These are phyloP conservation scores for Colletotrichum coccodes DNA, from an alignment of 2,329 filamentous ascomycete genomes.

Conservation along the genomic window DNA sequence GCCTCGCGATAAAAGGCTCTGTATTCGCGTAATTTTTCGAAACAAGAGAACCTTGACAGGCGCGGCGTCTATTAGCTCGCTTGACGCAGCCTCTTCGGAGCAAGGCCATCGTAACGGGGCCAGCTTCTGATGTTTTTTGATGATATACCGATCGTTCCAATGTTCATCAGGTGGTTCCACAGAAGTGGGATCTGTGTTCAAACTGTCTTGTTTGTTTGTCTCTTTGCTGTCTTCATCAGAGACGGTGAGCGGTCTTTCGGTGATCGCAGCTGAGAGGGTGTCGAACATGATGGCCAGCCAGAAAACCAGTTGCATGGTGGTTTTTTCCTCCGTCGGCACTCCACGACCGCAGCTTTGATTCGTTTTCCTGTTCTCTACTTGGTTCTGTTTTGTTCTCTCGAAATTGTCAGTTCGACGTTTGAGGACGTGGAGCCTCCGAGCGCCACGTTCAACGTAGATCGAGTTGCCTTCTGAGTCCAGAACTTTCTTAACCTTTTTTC, in stretches of 20 bases:
- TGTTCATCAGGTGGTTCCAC: conserved; percentile 15
- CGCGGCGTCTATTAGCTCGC: conserved; percentile 60
- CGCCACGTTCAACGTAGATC: conserved; percentile 48
- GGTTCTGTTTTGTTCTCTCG: background rate
- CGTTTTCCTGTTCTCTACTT: rapidly evolving
- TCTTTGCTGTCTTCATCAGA: conserved; percentile 52
- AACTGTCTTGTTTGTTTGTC: too few species aligned
- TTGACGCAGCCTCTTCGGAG: conserved; percentile 60
- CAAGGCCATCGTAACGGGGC: conserved; percentile 60
- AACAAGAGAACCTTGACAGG: conserved; percentile 70
- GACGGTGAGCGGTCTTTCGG: conserved; percentile 47
- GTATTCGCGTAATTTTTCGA: conserved; percentile 64
- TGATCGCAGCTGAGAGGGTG: conserved; percentile 64
- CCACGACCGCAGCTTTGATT: background rate
- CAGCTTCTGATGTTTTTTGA: conserved; percentile 43
- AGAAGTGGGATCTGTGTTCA: too few species aligned
- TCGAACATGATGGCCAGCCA: conserved; percentile 71
- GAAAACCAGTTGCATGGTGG: conserved; percentile 63
- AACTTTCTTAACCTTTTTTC: conserved; percentile 26
- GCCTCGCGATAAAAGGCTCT: conserved; percentile 57
- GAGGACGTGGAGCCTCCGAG: conserved; percentile 50
- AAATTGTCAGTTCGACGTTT: conserved; percentile 44
- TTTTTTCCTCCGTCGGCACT: conserved; percentile 38
- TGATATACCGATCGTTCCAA: conserved; percentile 48
- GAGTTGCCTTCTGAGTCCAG: conserved; percentile 43